These are phyloP conservation scores for Leucaena leucocephala DNA, from an alignment of 306 rosid genomes.

Conservation along the genomic window DNA sequence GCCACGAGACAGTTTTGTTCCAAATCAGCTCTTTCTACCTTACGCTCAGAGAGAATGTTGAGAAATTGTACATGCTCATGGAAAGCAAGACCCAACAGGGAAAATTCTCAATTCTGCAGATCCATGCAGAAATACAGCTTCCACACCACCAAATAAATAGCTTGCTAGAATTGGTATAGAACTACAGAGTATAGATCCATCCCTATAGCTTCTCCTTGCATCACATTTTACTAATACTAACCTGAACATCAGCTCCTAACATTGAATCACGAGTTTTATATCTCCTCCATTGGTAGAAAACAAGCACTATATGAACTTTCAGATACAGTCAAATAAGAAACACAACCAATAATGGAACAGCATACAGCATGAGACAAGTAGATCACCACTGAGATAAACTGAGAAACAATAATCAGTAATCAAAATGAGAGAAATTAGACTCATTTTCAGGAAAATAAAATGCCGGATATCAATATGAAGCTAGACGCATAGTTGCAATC, in stretches of 20 bases:
- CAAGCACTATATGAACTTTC: background rate
- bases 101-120: background rate
- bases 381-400: background rate
- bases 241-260: background rate
- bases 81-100: background rate
- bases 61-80: background rate
- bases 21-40: background rate
- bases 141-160: background rate
- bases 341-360: background rate
- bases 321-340: background rate
- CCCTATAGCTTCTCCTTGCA: background rate
- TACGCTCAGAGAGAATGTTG: background rate
- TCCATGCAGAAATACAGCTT: background rate
- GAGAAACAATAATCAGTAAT: background rate
- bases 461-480: background rate
- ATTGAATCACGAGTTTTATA: background rate
- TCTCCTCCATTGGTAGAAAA: background rate
- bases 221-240: background rate
- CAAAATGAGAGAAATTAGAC: background rate
- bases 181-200: background rate
- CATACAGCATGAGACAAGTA: background rate
- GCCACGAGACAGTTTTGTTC: background rate
- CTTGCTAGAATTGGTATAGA: background rate
- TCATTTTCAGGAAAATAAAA: background rate
- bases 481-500: background rate